A percentile compares a stretch with the other conserved stretches of the same genome.
Evolutionary conservation across 805 yeast genomes (phyloP).

Genomic region (Lachancea sp.): DNA sequence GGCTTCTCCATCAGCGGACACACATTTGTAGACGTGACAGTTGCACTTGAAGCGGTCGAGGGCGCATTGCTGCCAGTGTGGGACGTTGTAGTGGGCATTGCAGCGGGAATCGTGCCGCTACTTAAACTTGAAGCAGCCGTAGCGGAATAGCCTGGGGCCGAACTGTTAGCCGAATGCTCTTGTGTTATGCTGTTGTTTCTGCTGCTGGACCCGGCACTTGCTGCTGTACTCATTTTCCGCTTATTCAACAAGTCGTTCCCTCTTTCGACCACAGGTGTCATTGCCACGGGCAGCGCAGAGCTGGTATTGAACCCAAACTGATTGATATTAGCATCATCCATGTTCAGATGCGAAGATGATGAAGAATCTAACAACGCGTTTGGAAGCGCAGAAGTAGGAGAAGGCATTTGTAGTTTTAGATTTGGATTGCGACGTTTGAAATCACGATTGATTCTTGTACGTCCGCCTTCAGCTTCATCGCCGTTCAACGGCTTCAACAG

Average conservation of each 20-base stretch:
- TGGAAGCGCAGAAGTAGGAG: constrained; percentile 45
- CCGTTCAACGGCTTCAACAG: constrained; percentile 32
- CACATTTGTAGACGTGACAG: not conserved
- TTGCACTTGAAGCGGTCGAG: not conserved
- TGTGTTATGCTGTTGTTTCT: constrained; percentile 8
- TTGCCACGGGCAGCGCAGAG: constrained; percentile 51
- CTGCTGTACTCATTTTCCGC: constrained; percentile 9
- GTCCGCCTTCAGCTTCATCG: constrained; percentile 12
- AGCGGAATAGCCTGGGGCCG: not conserved
- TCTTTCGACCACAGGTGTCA: constrained; percentile 77
- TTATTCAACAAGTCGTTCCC: constrained; percentile 15
- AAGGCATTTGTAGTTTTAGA: constrained; percentile 67
- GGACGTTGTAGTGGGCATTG: not conserved
- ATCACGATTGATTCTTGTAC: constrained; percentile 28
- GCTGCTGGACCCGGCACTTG: constrained; percentile 4
- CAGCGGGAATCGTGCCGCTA: not conserved
- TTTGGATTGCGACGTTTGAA: constrained; percentile 46
- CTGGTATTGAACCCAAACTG: constrained; percentile 62
- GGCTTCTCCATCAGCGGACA: constrained; percentile 22
- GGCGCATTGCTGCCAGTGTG: not conserved
- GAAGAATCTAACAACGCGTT: constrained; percentile 21
- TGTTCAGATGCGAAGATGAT: constrained; percentile 5
- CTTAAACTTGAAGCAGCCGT: not conserved
- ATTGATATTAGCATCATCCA: constrained; percentile 39
- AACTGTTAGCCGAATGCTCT: not conserved